Evolutionary conservation across 306 rosid species (phyloP).

Genomic region (Corylus heterophylla): DNA sequence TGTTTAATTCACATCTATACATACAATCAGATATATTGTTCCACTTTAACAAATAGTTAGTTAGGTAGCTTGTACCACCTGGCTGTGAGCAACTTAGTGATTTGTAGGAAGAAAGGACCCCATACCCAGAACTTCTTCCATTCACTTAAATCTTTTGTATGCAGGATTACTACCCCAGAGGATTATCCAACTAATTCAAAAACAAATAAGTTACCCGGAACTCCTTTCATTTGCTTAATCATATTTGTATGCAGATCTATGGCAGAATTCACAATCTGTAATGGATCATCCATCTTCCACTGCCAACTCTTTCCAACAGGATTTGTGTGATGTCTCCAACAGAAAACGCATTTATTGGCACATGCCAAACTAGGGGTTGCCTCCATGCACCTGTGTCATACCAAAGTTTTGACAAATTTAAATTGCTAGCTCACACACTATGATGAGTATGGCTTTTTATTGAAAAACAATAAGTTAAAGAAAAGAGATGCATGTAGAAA

Average conservation of each 20-base stretch:
- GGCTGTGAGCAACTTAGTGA: not conserved
- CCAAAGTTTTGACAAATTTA: slow-evolving; percentile 23
- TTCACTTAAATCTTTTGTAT: not conserved
- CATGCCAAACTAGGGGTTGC: slow-evolving; percentile 99
- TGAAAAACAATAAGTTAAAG: not conserved
- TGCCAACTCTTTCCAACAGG: slow-evolving; percentile 99
- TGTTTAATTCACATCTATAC: not conserved
- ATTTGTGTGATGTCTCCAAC: slow-evolving; percentile 99
- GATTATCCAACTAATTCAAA: slow-evolving; percentile 17
- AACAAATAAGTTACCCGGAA: slow-evolving; percentile 68
- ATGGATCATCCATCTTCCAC: slow-evolving; percentile 98
- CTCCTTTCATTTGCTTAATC: slow-evolving; percentile 99
- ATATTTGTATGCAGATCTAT: slow-evolving; percentile 74
- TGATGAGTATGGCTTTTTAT: not conserved
- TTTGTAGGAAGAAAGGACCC: not conserved
- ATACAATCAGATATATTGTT: not conserved
- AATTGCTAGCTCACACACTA: slow-evolving; percentile 22
- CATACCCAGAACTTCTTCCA: not conserved
- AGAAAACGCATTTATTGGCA: slow-evolving; percentile 97
- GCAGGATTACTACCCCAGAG: slow-evolving; percentile 9
- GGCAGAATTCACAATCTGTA: slow-evolving; percentile 84
- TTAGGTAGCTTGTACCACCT: not conserved
- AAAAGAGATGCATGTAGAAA: not conserved
- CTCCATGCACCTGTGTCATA: slow-evolving; percentile 88
- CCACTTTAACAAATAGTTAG: not conserved